phyloP scores from a whole-genome alignment of 768 basidiomycete genomes.

The Serendipita vermifera region DNA sequence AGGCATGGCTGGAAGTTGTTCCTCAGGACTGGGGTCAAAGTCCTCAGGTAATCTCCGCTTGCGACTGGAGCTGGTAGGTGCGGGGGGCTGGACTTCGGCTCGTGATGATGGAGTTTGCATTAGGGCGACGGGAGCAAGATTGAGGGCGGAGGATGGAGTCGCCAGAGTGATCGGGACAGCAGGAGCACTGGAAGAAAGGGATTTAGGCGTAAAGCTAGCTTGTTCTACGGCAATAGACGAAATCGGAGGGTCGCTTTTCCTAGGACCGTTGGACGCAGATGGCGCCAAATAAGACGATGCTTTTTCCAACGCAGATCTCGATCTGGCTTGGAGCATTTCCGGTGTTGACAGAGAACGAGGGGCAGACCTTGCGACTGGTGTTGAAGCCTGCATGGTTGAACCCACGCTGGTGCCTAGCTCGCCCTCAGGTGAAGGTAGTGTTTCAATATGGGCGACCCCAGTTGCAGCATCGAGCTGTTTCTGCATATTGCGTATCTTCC shows the following conservation, averaged over 20 bases:
- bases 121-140: not conserved
- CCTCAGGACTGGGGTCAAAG: not conserved
- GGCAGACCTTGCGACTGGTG: too few relatives aligned
- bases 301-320: too few relatives aligned
- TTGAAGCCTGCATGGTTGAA: too few relatives aligned
- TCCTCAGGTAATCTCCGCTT: slow-evolving; percentile 4
- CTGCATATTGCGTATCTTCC: slow-evolving; percentile 62
- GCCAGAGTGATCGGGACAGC: not conserved
- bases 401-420: too few relatives aligned
- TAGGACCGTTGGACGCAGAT: too few relatives aligned
- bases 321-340: too few relatives aligned
- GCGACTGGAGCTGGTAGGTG: not conserved
- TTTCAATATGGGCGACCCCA: too few relatives aligned
- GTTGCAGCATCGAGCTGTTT: slow-evolving; percentile 14
- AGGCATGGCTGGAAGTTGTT: not conserved
- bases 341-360: too few relatives aligned
- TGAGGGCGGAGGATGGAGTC: not conserved
- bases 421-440: too few relatives aligned
- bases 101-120: not conserved
- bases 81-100: not conserved
- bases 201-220: not conserved
- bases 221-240: too few relatives aligned
- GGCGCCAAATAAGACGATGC: too few relatives aligned
- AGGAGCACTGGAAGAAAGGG: not conserved
- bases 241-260: too few relatives aligned